Evolutionary conservation across 148 eudicot species (phyloP), one percentile per base, ranked within the genome.

Genomic region (Silene latifolia): DNA sequence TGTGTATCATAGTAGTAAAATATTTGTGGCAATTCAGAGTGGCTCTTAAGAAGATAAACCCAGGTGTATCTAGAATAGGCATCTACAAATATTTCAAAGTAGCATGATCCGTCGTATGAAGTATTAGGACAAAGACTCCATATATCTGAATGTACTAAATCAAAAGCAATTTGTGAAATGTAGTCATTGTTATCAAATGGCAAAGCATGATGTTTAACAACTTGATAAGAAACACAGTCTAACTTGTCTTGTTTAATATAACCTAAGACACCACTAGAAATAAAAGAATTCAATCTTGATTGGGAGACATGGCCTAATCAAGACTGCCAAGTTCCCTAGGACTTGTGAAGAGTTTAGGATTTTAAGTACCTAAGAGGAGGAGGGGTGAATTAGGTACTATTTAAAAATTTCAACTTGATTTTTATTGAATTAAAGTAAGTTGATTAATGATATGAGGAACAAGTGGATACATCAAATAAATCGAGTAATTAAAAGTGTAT

Each of bases 81-180:
- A 60, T 58, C 67, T 4, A 70, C 47, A 59, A 70, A 77, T 9
- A 61, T 70, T 4, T 69, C 64, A n/a, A n/a, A n/a, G n/a, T n/a
- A n/a, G n/a, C n/a, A n/a, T n/a, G n/a, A n/a, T n/a, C n/a, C n/a
- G n/a, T n/a, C n/a, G n/a, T n/a, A n/a, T n/a, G n/a, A n/a, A n/a
- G n/a, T n/a, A n/a, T n/a, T n/a, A n/a, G n/a, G n/a, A n/a, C n/a
- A n/a, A n/a, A n/a, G n/a, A n/a, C n/a, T n/a, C n/a, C n/a, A n/a
- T n/a, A n/a, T n/a, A 61, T 71, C 69, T 0, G 66, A 77, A 70
- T 57, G 61, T 13, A 57, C 18, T 32, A 51, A 24, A 78, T 72
- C 80, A 72, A 78, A 72, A 8, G 80, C 69, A 21, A 23, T 3
- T n/a, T n/a, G n/a, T 2, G 57, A 60, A 60, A 69, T 51, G 3